These are phyloP conservation scores for Metrosideros polymorpha DNA, from an alignment of 441 rosid species.

Conservation along the genomic window DNA sequence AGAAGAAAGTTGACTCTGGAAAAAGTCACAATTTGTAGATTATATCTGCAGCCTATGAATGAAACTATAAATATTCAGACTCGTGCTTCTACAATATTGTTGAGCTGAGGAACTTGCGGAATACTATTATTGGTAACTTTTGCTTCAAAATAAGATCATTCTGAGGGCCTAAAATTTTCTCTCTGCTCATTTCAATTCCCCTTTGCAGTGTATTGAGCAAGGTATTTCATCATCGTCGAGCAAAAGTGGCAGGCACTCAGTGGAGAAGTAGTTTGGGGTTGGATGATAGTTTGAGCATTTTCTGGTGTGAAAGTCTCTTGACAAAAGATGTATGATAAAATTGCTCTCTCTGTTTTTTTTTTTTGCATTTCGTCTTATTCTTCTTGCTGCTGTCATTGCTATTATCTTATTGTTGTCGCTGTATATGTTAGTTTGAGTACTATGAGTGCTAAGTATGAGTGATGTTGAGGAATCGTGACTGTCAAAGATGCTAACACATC, in stretches of 20 bases:
- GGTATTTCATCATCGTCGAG: constrained; percentile 36
- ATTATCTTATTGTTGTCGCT: not conserved
- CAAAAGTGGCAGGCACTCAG: constrained; percentile 13
- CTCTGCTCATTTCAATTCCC: not conserved
- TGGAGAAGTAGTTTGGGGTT: constrained; percentile 16
- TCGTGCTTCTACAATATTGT: not conserved
- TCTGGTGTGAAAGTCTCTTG: not conserved
- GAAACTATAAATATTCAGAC: not conserved
- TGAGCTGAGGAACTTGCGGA: not conserved
- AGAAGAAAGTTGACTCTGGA: not conserved
- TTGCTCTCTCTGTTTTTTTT: not conserved
- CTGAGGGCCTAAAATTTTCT: not conserved
- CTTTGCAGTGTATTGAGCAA: constrained; percentile 59
- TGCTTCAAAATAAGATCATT: not conserved
- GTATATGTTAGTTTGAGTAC: not conserved
- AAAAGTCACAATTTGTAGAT: not conserved
- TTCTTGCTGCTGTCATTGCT: not conserved
- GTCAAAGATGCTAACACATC: not conserved
- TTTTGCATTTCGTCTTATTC: not conserved
- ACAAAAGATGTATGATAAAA: not conserved
- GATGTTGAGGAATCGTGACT: not conserved
- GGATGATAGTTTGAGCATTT: not conserved
- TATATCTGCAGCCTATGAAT: not conserved
- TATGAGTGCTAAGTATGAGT: not conserved
- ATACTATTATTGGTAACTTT: not conserved